These are phyloP conservation scores for Tylopilus orsonianus DNA, from an alignment of 1,284 basidiomycete species.

Conservation along the genomic window DNA sequence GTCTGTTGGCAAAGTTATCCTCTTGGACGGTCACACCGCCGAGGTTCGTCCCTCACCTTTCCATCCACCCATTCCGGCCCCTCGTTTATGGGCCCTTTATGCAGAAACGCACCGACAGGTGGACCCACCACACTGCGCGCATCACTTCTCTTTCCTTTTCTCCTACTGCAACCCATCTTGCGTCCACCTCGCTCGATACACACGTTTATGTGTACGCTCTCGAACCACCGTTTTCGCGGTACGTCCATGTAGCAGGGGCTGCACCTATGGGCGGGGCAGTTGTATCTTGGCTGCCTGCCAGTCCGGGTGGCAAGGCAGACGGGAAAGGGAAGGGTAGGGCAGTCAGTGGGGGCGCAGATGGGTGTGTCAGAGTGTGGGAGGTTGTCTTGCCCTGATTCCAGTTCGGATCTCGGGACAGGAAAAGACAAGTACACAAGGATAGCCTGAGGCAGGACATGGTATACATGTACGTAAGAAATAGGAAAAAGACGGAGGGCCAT, in stretches of 20 bases:
- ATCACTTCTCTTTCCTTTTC: conserved; percentile 72
- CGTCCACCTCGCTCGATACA: conserved; percentile 89
- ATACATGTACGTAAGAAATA: neutral
- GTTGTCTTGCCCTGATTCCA: conserved; percentile 47
- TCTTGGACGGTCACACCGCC: conserved; percentile 67
- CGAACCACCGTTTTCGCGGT: conserved; percentile 66
- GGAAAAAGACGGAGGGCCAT: too few species aligned
- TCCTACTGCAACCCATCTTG: conserved; percentile 49
- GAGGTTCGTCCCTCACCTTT: conserved; percentile 42
- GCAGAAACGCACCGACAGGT: conserved; percentile 44
- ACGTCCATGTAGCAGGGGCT: conserved; percentile 84
- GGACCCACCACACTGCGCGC: conserved; percentile 88
- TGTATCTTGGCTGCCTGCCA: conserved; percentile 72
- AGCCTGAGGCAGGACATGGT: too few species aligned
- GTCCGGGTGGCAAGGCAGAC: neutral
- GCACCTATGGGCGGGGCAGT: conserved; percentile 79
- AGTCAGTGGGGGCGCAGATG: conserved; percentile 82
- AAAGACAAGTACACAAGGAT: too few species aligned
- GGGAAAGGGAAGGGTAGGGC: conserved; percentile 47
- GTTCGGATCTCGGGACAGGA: neutral
- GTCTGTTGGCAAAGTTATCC: conserved; percentile 77
- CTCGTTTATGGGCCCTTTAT: neutral
- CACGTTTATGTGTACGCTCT: conserved; percentile 90
- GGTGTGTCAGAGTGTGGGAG: conserved; percentile 76
- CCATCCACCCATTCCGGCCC: neutral